Evolutionary conservation across 2,329 filamentous ascomycete genomes (phyloP).

Genomic region (Colletotrichum lupini): DNA sequence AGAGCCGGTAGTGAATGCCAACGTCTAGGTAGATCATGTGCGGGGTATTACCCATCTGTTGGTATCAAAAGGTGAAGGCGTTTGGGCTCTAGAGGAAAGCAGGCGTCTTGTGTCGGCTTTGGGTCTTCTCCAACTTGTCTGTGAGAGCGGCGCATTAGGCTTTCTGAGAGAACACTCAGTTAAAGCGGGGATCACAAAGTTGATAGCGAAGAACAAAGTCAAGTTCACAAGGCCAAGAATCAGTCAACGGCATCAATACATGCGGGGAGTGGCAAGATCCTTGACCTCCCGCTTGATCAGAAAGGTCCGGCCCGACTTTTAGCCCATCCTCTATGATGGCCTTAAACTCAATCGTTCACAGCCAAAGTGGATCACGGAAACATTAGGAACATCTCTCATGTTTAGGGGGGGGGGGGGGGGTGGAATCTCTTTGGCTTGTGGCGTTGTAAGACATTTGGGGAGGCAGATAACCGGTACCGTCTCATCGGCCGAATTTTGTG

Average conservation of each 20-base stretch:
- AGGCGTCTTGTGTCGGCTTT: neutral
- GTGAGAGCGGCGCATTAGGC: too few species aligned
- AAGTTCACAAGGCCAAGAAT: neutral
- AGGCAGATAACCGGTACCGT: neutral
- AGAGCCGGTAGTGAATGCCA: neutral
- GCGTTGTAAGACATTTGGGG: neutral
- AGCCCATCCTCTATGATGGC: neutral
- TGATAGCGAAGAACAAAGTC: too few species aligned
- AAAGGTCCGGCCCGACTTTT: neutral
- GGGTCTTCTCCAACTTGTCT: too few species aligned
- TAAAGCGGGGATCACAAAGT: too few species aligned
- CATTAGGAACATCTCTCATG: too few species aligned
- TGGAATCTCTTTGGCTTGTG: neutral
- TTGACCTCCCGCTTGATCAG: neutral
- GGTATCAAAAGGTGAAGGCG: neutral
- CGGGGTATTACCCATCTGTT: too few species aligned
- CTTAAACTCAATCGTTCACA: neutral
- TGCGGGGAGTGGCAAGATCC: neutral
- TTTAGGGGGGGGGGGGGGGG: too few species aligned
- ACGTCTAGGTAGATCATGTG: neutral
- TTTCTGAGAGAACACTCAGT: too few species aligned
- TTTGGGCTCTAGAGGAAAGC: neutral
- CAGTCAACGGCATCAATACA: neutral
- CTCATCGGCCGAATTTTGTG: neutral
- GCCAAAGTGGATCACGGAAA: neutral